Percentiles rank a stretch among this genome's conserved stretches.
Conservation (phyloP, 495 filamentous ascomycete species). For the Clohesyomyces aquaticus region DNA sequence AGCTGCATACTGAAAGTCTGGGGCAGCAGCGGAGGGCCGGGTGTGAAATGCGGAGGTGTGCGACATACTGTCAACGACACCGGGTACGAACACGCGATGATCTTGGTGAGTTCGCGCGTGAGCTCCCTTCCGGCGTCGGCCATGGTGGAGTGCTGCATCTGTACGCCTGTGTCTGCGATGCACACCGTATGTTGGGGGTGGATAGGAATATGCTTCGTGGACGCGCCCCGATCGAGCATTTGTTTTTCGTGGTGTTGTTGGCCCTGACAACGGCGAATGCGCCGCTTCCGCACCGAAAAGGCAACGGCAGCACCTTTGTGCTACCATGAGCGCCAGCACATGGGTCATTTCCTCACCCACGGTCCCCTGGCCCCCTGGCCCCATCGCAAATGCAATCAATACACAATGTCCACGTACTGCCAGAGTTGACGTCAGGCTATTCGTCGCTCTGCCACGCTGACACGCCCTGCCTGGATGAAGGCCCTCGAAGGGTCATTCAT, state of each 20-base stretch:
- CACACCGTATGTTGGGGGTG: slow-evolving; percentile 1
- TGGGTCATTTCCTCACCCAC: too few species aligned
- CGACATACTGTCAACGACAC: slow-evolving; percentile 25
- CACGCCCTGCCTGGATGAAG: too few species aligned
- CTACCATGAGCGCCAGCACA: neutral
- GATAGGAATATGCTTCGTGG: neutral
- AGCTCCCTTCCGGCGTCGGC: slow-evolving; percentile 19
- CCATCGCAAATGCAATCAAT: neutral
- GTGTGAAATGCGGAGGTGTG: slow-evolving; percentile 3
- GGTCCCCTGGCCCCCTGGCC: neutral
- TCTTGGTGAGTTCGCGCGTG: slow-evolving; percentile 24
- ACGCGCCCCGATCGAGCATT: slow-evolving; percentile 6
- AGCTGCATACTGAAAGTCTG: neutral
- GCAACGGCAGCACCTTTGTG: neutral
- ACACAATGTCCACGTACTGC: neutral
- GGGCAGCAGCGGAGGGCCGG: slow-evolving; percentile 11
- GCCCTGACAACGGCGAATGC: slow-evolving; percentile 25
- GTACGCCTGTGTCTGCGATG: neutral
- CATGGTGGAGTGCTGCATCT: slow-evolving; percentile 20
- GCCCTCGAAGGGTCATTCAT: too few species aligned
- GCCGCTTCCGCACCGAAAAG: neutral
- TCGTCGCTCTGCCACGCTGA: neutral
- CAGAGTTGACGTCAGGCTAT: slow-evolving; percentile 3
- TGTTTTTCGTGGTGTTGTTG: slow-evolving; percentile 24
- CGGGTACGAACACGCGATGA: slow-evolving; percentile 32